These are phyloP conservation scores for Termitomyces titanicus DNA, from an alignment of 768 basidiomycete genomes.

Conservation along the genomic window DNA sequence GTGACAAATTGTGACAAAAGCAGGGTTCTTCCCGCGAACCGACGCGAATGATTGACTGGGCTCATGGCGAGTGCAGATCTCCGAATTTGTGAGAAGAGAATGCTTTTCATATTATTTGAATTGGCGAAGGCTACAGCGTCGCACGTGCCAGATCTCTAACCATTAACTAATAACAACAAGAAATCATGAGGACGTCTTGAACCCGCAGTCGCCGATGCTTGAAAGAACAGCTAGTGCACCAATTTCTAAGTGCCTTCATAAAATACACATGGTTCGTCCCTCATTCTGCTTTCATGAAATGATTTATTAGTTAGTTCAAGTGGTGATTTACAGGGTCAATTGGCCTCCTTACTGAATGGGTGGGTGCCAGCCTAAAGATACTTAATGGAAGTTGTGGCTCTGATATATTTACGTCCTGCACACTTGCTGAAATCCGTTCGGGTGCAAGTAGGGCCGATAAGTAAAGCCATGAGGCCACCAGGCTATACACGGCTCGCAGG, in stretches of 20 bases:
- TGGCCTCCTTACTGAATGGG: too few species aligned
- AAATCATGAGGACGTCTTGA: background rate
- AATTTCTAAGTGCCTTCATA: background rate
- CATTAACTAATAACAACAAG: too few species aligned
- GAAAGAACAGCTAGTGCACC: background rate
- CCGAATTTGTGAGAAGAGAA: background rate
- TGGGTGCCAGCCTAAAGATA: too few species aligned
- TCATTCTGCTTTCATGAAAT: background rate
- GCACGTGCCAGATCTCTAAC: background rate
- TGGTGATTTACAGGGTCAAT: too few species aligned
- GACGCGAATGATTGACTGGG: background rate
- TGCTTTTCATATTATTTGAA: background rate
- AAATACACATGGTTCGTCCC: too few species aligned
- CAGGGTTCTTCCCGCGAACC: background rate
- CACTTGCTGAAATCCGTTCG: background rate
- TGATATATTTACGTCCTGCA: background rate
- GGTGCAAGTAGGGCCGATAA: too few species aligned
- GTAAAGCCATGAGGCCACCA: background rate
- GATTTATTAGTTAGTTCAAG: background rate
- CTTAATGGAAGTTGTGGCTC: too few species aligned
- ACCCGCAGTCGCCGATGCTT: background rate
- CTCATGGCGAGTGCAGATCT: background rate
- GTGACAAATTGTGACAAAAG: background rate
- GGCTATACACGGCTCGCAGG: too few species aligned
- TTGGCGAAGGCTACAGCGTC: background rate